Evolutionary conservation across 306 rosid genomes (phyloP).

Genomic region (Dalbergia cochinchinensis): DNA sequence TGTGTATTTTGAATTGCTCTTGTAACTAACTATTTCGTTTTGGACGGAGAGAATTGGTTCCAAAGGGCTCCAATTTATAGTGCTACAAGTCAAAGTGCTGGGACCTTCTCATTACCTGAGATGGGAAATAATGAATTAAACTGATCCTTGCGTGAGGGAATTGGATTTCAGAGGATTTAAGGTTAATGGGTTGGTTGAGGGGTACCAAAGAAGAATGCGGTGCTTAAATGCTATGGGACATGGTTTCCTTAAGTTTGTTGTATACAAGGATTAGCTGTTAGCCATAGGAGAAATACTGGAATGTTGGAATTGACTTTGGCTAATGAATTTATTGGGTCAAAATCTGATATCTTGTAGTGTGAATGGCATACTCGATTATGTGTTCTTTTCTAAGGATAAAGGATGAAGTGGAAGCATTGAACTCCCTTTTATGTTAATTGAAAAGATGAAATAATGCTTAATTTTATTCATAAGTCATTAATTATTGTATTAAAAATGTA

Average conservation of each 20-base stretch:
- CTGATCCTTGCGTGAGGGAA: conserved; percentile 7
- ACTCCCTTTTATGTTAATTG: background rate
- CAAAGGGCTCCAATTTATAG: conserved; percentile 48
- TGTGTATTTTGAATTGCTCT: background rate
- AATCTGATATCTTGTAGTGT: background rate
- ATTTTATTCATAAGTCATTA: background rate
- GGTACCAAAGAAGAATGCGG: background rate
- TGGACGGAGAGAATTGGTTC: conserved; percentile 27
- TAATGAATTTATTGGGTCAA: conserved; percentile 10
- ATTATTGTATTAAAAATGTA: too few species aligned
- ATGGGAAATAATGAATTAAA: conserved; percentile 28
- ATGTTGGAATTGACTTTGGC: background rate
- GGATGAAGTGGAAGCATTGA: background rate
- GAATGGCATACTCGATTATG: background rate
- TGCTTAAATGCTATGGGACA: conserved; percentile 21
- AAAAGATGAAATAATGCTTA: background rate
- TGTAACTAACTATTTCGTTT: conserved; percentile 15
- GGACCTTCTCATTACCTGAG: background rate
- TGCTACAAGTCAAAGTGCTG: background rate
- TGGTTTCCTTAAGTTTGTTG: background rate
- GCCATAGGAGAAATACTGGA: background rate
- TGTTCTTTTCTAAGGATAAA: conserved; percentile 1
- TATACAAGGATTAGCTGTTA: background rate
- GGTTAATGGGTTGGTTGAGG: background rate
- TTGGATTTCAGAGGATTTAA: background rate